These are phyloP conservation scores for Laburnicola sp. DNA, from an alignment of 2,329 filamentous ascomycete species.

Conservation along the genomic window DNA sequence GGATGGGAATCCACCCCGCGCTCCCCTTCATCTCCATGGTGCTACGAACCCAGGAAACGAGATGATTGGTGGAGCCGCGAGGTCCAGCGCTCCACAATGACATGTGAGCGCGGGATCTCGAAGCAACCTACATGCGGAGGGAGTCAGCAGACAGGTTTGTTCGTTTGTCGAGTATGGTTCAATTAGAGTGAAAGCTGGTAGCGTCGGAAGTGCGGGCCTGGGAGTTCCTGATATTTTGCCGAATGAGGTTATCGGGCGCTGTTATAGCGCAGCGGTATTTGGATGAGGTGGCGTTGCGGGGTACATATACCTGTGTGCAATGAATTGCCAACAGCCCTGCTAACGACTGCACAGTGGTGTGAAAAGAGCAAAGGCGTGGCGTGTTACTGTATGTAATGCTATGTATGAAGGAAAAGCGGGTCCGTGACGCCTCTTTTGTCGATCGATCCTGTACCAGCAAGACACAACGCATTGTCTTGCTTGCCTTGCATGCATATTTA, in stretches of 20 bases:
- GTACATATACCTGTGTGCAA: neutral
- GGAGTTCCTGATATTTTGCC: conserved; percentile 3
- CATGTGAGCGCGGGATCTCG: neutral
- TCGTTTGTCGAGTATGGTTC: neutral
- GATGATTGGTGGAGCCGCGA: neutral
- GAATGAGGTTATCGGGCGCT: conserved; percentile 2
- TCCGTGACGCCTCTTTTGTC: too few species aligned
- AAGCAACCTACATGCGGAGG: neutral
- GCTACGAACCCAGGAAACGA: neutral
- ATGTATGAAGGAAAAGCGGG: too few species aligned
- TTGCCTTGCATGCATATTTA: too few species aligned
- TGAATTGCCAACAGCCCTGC: too few species aligned
- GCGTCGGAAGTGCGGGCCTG: conserved; percentile 2
- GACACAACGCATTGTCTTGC: too few species aligned
- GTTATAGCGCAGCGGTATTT: neutral
- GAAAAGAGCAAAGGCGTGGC: too few species aligned
- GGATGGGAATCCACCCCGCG: neutral
- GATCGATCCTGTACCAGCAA: too few species aligned
- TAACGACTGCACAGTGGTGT: too few species aligned
- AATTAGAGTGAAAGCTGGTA: neutral
- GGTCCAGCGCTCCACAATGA: neutral
- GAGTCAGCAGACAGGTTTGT: conserved; percentile 1
- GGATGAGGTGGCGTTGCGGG: neutral
- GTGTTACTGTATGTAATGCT: too few species aligned
- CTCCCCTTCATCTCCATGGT: neutral